Evolutionary conservation across 495 filamentous ascomycete genomes (phyloP).

Genomic region (Penicillium arizonense): DNA sequence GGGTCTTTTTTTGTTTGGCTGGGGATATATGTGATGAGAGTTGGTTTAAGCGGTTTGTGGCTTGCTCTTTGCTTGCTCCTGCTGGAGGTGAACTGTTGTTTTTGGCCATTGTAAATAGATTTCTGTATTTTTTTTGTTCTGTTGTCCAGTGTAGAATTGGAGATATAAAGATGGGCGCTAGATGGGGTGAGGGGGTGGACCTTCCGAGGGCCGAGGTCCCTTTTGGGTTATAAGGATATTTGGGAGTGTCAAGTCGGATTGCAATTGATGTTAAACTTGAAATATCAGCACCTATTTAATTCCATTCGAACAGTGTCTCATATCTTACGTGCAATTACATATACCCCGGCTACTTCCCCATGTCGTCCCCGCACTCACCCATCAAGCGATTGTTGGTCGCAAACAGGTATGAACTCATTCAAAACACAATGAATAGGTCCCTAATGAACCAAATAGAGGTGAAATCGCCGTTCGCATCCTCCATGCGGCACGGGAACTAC

Average conservation of each 20-base stretch:
- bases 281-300: not conserved
- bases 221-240: slow-evolving; percentile 6
- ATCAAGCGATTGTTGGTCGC: slow-evolving; percentile 55
- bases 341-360: slow-evolving; percentile 10
- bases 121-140: not conserved
- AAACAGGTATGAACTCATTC: slow-evolving; percentile 45
- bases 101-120: slow-evolving; percentile 17
- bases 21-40: slow-evolving; percentile 34
- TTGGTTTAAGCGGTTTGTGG: slow-evolving; percentile 34
- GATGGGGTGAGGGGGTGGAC: slow-evolving; percentile 9
- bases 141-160: not conserved
- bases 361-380: slow-evolving; percentile 29
- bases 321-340: not conserved
- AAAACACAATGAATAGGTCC: not conserved
- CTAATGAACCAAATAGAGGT: slow-evolving; percentile 41
- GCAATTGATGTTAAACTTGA: too few species aligned
- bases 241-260: not conserved
- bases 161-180: not conserved
- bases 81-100: slow-evolving; percentile 10
- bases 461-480: slow-evolving; percentile 62
- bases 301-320: not conserved
- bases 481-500: slow-evolving; percentile 53
- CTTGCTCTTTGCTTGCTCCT: slow-evolving; percentile 17
- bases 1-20: slow-evolving; percentile 14
- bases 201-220: slow-evolving; percentile 19